A percentile compares a stretch with the other conserved stretches of the same genome.
Conservation (phyloP, 2,329 filamentous ascomycete genomes). For the Aureobasidium sp. region DNA sequence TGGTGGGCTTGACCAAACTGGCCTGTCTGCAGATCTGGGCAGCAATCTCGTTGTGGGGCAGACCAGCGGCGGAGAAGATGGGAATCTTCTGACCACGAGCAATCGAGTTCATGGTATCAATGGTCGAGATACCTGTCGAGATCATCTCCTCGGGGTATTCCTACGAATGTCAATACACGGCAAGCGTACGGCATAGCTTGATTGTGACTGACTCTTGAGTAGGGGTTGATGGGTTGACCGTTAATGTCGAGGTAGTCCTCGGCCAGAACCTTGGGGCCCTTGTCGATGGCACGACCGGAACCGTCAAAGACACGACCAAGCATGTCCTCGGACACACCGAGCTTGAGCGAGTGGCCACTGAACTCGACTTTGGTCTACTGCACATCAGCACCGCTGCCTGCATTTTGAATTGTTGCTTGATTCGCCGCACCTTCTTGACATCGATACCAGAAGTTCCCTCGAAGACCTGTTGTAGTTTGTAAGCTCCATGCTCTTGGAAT, state of each 20-base stretch:
- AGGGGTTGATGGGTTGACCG: slow-evolving; percentile 96
- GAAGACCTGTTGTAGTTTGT: slow-evolving; percentile 61
- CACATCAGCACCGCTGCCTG: slow-evolving; percentile 33
- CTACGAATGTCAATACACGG: background rate
- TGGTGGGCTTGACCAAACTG: slow-evolving; percentile 80
- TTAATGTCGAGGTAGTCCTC: slow-evolving; percentile 99
- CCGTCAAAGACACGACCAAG: slow-evolving; percentile 97
- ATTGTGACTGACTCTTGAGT: slow-evolving; percentile 66
- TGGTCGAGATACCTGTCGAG: slow-evolving; percentile 96
- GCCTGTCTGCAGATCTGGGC: slow-evolving; percentile 98
- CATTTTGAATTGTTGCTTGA: slow-evolving; percentile 35
- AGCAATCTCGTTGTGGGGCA: slow-evolving; percentile 98
- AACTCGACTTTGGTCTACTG: slow-evolving; percentile 85
- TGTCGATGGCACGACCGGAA: slow-evolving; percentile 95
- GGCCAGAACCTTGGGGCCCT: slow-evolving; percentile 94
- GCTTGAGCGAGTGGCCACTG: slow-evolving; percentile 92
- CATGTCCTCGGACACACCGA: slow-evolving; percentile 99
- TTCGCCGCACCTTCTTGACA: slow-evolving; percentile 65
- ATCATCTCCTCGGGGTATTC: slow-evolving; percentile 98
- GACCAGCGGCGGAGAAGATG: slow-evolving; percentile 96
- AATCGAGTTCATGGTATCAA: slow-evolving; percentile 90
- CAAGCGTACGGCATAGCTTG: background rate
- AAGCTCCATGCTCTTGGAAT: background rate
- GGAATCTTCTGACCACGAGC: slow-evolving; percentile 99
- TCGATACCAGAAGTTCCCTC: slow-evolving; percentile 96